These are phyloP conservation scores for Monosporascus sp. DNA, from an alignment of 2,329 filamentous ascomycete genomes.

Conservation along the genomic window DNA sequence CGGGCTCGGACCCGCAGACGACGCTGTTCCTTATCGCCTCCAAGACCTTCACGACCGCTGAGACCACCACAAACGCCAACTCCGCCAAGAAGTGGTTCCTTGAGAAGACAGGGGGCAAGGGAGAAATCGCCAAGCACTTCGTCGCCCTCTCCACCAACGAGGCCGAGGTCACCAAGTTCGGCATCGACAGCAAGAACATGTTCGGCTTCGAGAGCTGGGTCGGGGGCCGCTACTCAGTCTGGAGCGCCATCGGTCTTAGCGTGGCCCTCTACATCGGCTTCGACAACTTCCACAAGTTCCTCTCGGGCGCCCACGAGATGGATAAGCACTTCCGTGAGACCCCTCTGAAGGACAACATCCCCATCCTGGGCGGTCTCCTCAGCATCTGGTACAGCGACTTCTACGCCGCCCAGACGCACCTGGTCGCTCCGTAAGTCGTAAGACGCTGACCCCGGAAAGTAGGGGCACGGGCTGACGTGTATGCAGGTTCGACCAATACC, in stretches of 20 bases:
- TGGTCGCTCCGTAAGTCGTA: slow-evolving; percentile 78
- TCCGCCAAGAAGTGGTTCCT: slow-evolving; percentile 97
- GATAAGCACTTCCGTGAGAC: slow-evolving; percentile 95
- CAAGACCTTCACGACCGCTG: slow-evolving; percentile 98
- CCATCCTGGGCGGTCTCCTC: slow-evolving; percentile 81
- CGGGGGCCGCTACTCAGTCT: slow-evolving; percentile 95
- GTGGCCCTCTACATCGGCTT: slow-evolving; percentile 93
- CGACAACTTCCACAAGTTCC: slow-evolving; percentile 96
- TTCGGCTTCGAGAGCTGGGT: slow-evolving; percentile 99
- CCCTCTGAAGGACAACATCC: slow-evolving; percentile 91
- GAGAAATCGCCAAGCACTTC: slow-evolving; percentile 96
- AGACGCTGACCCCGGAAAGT: background rate
- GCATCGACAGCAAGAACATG: slow-evolving; percentile 99
- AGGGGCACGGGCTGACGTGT: slow-evolving; percentile 1
- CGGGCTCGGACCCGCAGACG: slow-evolving; percentile 85
- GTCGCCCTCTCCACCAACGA: slow-evolving; percentile 97
- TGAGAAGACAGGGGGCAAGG: slow-evolving; percentile 67
- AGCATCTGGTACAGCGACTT: slow-evolving; percentile 99
- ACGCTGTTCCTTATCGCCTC: slow-evolving; percentile 98
- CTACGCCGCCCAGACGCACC: slow-evolving; percentile 95
- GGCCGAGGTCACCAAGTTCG: slow-evolving; percentile 93
- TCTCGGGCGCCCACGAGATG: slow-evolving; percentile 92
- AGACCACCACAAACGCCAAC: slow-evolving; percentile 96
- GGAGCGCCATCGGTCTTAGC: slow-evolving; percentile 95
- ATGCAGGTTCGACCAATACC: slow-evolving; percentile 88